Base-by-base conservation (phyloP, 257 asterid genomes). In the Jaltomata sinuosa region DNA sequence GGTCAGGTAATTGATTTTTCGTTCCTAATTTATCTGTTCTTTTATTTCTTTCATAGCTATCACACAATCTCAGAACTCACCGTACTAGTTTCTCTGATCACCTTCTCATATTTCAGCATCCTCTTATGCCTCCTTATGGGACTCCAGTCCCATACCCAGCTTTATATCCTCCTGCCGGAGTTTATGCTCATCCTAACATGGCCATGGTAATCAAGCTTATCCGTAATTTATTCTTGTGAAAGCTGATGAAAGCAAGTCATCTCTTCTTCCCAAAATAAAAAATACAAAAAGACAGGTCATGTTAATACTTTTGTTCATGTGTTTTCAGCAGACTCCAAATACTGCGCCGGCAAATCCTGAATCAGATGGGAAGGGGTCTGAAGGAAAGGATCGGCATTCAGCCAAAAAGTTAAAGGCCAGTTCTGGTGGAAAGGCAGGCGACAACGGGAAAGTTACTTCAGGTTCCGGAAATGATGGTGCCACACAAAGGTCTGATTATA, bases 141-240 rank as follows among this genome's bases (percentile, higher is more conserved):
- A 94, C 98, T 84, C 97, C 99, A 68, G 96, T 96, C 89, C 98
- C 99, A 27, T 96, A 94, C 88, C 97, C 97, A 83, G 94, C 98
- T 85, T 53, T 96, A 27, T 96, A 93, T 91, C 96, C 97, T 89
- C 97, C 97, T 47, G 95, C 94, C 45, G 98, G 95, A 85, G 94
- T 93, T 86, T 94, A 94, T 86, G 93, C 98, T 83, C 99, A 96
- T 91, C 99, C 99, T 81, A 92, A 87, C 85, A 91, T 94, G 92
- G 89, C 92, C 76, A 84, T 22, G 98, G 99, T 96, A 92, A 89
- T 84, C 52, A 68, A 83, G 57, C 61, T 86, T 55, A 71, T 49
- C 45, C 1, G 45, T 77, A 77, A 16, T 77, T 76, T 2, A 27
- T 77, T 49, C 45, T 49, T 16, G 16, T 29, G 45, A 77, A 49